phyloP scores from a whole-genome alignment of 768 basidiomycete genomes.

The Kwoniella pini region DNA sequence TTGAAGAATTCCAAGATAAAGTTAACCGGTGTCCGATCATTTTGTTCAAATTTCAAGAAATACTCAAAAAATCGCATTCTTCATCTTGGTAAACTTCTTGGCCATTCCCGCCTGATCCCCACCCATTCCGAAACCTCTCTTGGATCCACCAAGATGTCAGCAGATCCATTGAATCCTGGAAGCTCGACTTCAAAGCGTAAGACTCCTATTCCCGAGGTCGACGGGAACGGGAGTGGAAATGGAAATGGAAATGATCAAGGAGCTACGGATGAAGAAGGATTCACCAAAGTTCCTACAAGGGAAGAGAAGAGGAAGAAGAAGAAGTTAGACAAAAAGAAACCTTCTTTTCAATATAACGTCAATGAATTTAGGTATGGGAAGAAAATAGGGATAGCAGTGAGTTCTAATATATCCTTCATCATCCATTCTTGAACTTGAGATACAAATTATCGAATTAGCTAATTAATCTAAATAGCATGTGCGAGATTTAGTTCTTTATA shows the following conservation, averaged over 20 bases:
- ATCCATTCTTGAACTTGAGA: not conserved
- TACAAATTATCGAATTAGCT: conserved; percentile 49
- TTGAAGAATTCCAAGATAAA: too few relatives aligned
- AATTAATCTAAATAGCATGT: conserved; percentile 62
- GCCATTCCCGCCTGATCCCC: too few relatives aligned
- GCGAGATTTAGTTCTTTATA: conserved; percentile 78
- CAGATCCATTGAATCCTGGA: not conserved
- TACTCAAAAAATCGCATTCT: too few relatives aligned
- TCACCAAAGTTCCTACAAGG: conserved; percentile 44
- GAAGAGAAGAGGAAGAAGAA: conserved; percentile 49
- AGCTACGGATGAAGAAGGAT: conserved; percentile 32
- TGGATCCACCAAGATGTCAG: conserved; percentile 5
- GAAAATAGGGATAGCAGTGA: conserved; percentile 77
- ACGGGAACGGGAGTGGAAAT: not conserved
- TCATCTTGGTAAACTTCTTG: too few relatives aligned
- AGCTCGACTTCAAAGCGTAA: conserved; percentile 5
- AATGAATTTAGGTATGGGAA: conserved; percentile 73
- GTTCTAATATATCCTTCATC: conserved; percentile 49
- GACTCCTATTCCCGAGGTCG: not conserved
- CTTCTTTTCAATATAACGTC: conserved; percentile 79
- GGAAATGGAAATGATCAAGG: not conserved
- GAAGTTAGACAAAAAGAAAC: conserved; percentile 61
- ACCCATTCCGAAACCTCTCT: not conserved
- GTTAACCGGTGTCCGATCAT: too few relatives aligned
- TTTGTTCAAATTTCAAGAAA: too few relatives aligned